These are phyloP conservation scores for Talaromyces sp. DNA, from an alignment of 2,329 filamentous ascomycete genomes.

Conservation along the genomic window DNA sequence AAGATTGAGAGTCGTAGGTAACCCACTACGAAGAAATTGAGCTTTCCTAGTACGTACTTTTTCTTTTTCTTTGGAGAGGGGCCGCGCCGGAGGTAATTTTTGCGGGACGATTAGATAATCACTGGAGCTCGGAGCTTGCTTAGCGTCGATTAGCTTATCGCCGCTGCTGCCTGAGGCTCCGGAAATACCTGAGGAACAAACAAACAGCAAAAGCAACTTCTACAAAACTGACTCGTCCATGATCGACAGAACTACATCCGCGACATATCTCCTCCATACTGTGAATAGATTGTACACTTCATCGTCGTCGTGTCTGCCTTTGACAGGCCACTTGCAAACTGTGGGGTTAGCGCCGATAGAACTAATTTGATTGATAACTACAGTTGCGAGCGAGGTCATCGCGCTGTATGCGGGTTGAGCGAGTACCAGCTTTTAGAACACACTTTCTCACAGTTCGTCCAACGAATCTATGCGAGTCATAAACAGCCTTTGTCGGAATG, in stretches of 20 bases:
- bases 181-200: background rate
- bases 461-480: background rate
- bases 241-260: background rate
- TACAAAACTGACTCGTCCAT: background rate
- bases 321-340: conserved; percentile 7
- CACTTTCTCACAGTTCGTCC: background rate
- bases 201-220: background rate
- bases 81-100: conserved; percentile 11
- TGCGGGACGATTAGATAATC: conserved; percentile 17
- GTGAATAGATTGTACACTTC: background rate
- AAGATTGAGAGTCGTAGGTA: background rate
- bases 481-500: background rate
- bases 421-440: background rate
- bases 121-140: background rate
- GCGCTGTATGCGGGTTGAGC: background rate
- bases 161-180: background rate
- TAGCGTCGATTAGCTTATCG: conserved; percentile 7
- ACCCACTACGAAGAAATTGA: background rate
- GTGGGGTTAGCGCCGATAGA: background rate
- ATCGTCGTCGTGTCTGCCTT: conserved; percentile 11
- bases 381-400: background rate
- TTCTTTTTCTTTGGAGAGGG: conserved; percentile 8
- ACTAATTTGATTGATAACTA: background rate
- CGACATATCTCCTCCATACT: background rate
- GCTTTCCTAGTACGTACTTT: background rate